Evolutionary conservation across 23 red algal species (phyloP), one percentile per base, ranked within the genome.

Genomic region (Gracilaria domingensis): DNA sequence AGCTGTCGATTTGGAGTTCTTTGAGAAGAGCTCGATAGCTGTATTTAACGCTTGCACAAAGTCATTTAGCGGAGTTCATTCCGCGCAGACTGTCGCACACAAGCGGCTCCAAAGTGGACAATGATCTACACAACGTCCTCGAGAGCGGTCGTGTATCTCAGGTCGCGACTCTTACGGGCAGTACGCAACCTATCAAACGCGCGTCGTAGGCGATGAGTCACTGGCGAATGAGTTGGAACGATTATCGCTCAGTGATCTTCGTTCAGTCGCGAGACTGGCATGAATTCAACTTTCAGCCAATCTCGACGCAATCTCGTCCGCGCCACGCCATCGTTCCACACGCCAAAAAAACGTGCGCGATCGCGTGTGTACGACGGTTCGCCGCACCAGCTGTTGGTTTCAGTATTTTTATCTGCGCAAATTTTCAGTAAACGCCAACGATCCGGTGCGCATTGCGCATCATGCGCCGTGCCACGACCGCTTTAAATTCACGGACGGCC

Each of bases 251-350:
- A n/a, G n/a, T n/a, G n/a, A n/a, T n/a, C n/a, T n/a, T n/a, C n/a
- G n/a, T n/a, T n/a, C 64, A 69, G 64, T 69, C 64, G 64, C 32
- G 64, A 36, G 64, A 69, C 64, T 8, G 12, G 9, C 4, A 4
- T 8, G 30, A 69, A 69, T 69, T 36, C 28, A 69, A 4, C n/a
- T 69, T 69, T 69, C 51, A 32, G 32, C 64, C 64, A 37, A 69
- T 69, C 64, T 69, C 32, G 28, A 32, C 64, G 13, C 28, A 13
- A 69, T 69, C 64, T 69, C 64, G 64, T 36, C 32, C 26, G 26
- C 59, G 59, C 59, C 26, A 30, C 24, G 24, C 30, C 26, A 37
- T 12, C 26, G 64, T 69, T 69, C 33, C 64, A 69, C 28, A 20
- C 12, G n/a, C 23, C 32, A 20, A 8, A 32, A 28, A 36, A 29